These are phyloP conservation scores for Gamsiella multidivaricata DNA, from an alignment of 192 early-diverging fungal genomes.

Conservation along the genomic window DNA sequence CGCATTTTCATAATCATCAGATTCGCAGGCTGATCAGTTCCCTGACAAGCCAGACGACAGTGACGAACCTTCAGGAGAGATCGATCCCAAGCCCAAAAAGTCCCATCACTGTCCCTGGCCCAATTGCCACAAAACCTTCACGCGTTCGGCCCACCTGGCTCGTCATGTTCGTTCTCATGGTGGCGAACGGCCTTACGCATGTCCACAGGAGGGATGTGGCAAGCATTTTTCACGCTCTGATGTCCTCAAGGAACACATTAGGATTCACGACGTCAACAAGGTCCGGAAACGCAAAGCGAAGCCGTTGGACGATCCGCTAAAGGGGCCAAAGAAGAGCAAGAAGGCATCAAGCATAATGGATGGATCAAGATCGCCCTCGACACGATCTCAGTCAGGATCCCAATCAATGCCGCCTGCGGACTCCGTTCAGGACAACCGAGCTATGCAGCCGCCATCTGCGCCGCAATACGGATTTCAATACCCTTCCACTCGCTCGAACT, in stretches of 20 bases:
- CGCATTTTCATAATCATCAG: background rate
- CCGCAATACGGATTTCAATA: slow-evolving; percentile 1
- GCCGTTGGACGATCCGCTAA: slow-evolving; percentile 16
- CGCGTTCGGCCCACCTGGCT: slow-evolving; percentile 71
- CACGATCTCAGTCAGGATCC: background rate
- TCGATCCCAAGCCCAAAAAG: slow-evolving; percentile 28
- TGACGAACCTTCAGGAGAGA: slow-evolving; percentile 4
- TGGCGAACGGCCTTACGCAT: slow-evolving; percentile 77
- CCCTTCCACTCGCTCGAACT: background rate
- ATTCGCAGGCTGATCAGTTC: slow-evolving; percentile 23
- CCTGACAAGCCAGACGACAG: slow-evolving; percentile 23
- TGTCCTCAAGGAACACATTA: slow-evolving; percentile 80
- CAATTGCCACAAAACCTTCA: slow-evolving; percentile 53
- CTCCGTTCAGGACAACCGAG: background rate
- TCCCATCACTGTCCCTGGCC: slow-evolving; percentile 50
- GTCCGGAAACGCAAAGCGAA: slow-evolving; percentile 48
- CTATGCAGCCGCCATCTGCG: slow-evolving; percentile 1
- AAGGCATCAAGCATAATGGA: slow-evolving; percentile 35
- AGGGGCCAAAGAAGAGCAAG: slow-evolving; percentile 32
- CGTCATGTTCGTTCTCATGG: slow-evolving; percentile 84
- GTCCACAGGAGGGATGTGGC: slow-evolving; percentile 67
- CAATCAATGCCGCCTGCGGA: slow-evolving; percentile 10
- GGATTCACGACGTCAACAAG: slow-evolving; percentile 85
- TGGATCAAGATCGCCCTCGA: slow-evolving; percentile 49
- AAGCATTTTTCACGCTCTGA: slow-evolving; percentile 82